Percentiles rank a stretch among this genome's conserved stretches.
Evolutionary conservation across 495 filamentous ascomycete genomes (phyloP).

Genomic region (Aspergillus panamensis): DNA sequence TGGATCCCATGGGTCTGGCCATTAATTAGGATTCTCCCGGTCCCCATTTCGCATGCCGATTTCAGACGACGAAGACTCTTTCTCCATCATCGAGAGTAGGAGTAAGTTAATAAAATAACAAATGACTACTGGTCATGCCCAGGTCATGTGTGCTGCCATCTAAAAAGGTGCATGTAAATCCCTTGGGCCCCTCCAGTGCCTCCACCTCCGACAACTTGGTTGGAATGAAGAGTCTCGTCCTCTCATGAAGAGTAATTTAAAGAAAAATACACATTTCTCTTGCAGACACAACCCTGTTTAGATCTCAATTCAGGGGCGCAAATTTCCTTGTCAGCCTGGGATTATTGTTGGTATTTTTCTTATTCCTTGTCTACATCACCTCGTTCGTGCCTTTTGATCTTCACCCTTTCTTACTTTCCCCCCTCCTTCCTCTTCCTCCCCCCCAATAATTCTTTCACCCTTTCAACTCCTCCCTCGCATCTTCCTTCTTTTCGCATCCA

Average conservation of each 20-base stretch:
- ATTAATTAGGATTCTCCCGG: constrained; percentile 1
- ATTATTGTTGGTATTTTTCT: constrained; percentile 6
- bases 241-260: background rate
- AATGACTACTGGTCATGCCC: background rate
- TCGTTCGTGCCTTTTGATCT: constrained; percentile 7
- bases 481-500: constrained; percentile 1
- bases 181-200: background rate
- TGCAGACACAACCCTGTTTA: constrained; percentile 4
- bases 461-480: constrained; percentile 8
- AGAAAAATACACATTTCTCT: background rate
- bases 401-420: constrained; percentile 17
- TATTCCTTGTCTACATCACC: constrained; percentile 9
- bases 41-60: background rate
- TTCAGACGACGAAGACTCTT: background rate
- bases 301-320: constrained; percentile 9
- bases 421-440: constrained; percentile 15
- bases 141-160: constrained; percentile 8
- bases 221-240: background rate
- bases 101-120: background rate
- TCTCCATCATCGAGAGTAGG: background rate
- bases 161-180: background rate
- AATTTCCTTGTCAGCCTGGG: constrained; percentile 14
- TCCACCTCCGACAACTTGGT: background rate
- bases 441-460: constrained; percentile 13
- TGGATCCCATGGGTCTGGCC: constrained; percentile 23